These are phyloP conservation scores for Sonneratia caseolaris DNA, from an alignment of 345 rosid species.

Conservation along the genomic window DNA sequence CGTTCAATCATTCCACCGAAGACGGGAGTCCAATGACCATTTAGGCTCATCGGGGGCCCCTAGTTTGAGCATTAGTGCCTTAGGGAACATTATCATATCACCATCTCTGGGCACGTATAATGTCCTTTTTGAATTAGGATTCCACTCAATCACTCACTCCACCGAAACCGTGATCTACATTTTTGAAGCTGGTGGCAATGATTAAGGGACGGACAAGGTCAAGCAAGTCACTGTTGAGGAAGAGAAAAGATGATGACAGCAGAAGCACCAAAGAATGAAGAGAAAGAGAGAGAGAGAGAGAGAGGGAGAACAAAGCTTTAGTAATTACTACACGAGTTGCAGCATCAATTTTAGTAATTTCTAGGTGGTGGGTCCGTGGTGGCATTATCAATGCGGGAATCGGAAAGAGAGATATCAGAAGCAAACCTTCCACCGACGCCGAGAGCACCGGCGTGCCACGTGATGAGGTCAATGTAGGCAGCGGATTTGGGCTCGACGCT, in stretches of 20 bases:
- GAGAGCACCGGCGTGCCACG: slow-evolving; percentile 58
- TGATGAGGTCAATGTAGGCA: slow-evolving; percentile 45
- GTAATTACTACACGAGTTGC: too few species aligned
- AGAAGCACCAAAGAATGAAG: not conserved
- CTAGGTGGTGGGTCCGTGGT: too few species aligned
- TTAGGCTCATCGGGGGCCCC: not conserved
- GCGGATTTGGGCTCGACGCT: slow-evolving; percentile 91
- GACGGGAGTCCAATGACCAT: not conserved
- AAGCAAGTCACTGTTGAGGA: not conserved
- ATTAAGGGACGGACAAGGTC: slow-evolving; percentile 4
- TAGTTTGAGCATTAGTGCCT: not conserved
- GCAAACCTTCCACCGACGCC: slow-evolving; percentile 72
- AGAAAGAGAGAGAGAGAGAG: not conserved
- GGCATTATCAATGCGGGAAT: not conserved
- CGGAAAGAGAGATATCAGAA: not conserved
- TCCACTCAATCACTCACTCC: not conserved
- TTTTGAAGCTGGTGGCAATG: slow-evolving; percentile 3
- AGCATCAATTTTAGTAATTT: too few species aligned
- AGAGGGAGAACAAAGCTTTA: not conserved
- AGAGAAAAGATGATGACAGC: not conserved
- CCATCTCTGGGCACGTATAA: not conserved
- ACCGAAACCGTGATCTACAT: not conserved
- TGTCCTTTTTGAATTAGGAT: not conserved
- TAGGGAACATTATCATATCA: not conserved
- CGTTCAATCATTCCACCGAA: too few species aligned